Conservation (phyloP, 345 rosid species). For the Salix koriyanagi region DNA sequence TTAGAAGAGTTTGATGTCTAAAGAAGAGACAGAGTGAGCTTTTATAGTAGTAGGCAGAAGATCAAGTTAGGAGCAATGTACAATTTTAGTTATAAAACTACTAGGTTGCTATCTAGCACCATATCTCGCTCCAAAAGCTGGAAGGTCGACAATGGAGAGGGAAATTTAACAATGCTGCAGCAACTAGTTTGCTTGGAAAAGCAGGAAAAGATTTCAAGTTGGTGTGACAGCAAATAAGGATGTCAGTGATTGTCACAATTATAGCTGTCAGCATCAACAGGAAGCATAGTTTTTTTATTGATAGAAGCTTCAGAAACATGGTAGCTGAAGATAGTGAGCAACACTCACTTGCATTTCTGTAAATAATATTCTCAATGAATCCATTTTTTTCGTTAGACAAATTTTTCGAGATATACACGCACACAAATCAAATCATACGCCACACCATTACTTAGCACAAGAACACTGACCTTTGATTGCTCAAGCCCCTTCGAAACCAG, state of each 20-base stretch:
- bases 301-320: neutral
- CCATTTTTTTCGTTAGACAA: neutral
- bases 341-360: neutral
- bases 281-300: neutral
- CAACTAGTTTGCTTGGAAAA: neutral
- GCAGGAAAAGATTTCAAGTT: neutral
- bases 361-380: neutral
- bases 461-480: neutral
- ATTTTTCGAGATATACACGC: neutral
- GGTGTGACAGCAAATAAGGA: neutral
- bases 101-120: neutral
- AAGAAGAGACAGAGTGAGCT: neutral
- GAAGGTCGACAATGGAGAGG: neutral
- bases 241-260: neutral
- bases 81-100: neutral
- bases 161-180: neutral
- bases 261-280: neutral
- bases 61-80: neutral
- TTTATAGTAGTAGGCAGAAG: neutral
- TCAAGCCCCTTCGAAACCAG: neutral
- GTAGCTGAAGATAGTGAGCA: neutral
- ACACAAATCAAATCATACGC: neutral
- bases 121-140: neutral
- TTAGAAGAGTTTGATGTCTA: neutral
- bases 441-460: neutral